Percentiles rank a stretch among this genome's conserved stretches.
Conservation (phyloP, 2,329 filamentous ascomycete species). For the Cercospora sp. region DNA sequence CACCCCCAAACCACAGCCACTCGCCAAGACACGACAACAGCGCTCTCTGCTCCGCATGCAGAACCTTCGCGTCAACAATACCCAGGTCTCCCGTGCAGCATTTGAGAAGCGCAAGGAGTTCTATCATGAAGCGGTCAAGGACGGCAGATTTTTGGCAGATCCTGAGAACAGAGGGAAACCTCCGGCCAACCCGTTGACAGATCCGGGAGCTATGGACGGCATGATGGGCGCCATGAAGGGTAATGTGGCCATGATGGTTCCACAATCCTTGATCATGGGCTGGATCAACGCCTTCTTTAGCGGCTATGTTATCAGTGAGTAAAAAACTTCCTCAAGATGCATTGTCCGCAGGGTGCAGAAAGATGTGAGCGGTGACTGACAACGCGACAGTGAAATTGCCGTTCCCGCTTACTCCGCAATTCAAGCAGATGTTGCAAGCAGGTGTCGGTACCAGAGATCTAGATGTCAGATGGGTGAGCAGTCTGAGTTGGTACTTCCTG, state of each 20-base stretch:
- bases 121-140: slow-evolving; percentile 78
- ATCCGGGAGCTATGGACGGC: slow-evolving; percentile 95
- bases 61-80: slow-evolving; percentile 78
- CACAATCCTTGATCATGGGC: slow-evolving; percentile 98
- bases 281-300: slow-evolving; percentile 99
- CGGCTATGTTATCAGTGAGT: slow-evolving; percentile 90
- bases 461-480: slow-evolving; percentile 97
- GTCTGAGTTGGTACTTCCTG: slow-evolving; percentile 97
- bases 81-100: slow-evolving; percentile 72
- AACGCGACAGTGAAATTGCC: slow-evolving; percentile 76
- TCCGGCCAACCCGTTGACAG: slow-evolving; percentile 88
- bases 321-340: background rate
- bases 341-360: background rate
- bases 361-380: background rate
- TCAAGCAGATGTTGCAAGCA: slow-evolving; percentile 98
- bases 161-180: slow-evolving; percentile 83
- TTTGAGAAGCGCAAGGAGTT: slow-evolving; percentile 80
- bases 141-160: slow-evolving; percentile 84
- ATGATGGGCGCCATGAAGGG: slow-evolving; percentile 99
- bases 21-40: slow-evolving; percentile 78
- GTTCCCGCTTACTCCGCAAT: slow-evolving; percentile 95
- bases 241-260: slow-evolving; percentile 99
- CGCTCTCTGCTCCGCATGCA: slow-evolving; percentile 78
- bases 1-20: slow-evolving; percentile 77
- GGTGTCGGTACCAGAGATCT: slow-evolving; percentile 94